These are phyloP conservation scores for Aeschynomene evenia DNA, from an alignment of 306 rosid genomes.

Conservation along the genomic window DNA sequence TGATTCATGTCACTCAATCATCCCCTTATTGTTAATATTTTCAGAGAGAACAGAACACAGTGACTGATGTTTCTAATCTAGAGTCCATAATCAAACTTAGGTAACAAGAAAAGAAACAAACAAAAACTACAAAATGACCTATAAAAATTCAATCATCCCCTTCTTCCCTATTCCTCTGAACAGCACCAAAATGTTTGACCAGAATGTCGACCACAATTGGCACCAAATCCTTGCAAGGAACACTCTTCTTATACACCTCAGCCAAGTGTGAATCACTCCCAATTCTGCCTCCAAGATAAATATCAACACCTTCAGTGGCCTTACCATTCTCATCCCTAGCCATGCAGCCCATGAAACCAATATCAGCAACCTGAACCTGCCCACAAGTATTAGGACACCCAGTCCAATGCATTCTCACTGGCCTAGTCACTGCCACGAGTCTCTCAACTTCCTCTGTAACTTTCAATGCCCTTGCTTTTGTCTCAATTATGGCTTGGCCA, in stretches of 20 bases:
- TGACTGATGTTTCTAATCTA: background rate
- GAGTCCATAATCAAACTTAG: background rate
- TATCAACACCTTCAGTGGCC: slow-evolving; percentile 75
- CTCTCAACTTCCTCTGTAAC: slow-evolving; percentile 85
- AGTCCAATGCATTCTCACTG: slow-evolving; percentile 97
- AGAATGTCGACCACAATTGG: slow-evolving; percentile 76
- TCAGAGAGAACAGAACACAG: background rate
- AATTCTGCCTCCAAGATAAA: slow-evolving; percentile 85
- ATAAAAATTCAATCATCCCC: slow-evolving; percentile 49
- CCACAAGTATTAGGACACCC: slow-evolving; percentile 93
- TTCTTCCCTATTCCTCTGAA: slow-evolving; percentile 74
- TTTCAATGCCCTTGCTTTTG: slow-evolving; percentile 83
- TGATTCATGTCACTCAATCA: background rate
- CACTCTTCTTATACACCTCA: slow-evolving; percentile 71
- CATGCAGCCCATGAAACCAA: slow-evolving; percentile 98
- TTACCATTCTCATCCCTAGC: slow-evolving; percentile 87
- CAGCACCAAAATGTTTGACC: slow-evolving; percentile 76
- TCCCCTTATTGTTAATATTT: background rate
- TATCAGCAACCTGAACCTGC: slow-evolving; percentile 96
- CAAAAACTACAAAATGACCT: background rate
- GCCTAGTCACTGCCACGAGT: slow-evolving; percentile 58
- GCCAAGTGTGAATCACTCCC: slow-evolving; percentile 96
- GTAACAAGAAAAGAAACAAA: background rate
- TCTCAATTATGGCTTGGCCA: slow-evolving; percentile 94
- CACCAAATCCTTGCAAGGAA: slow-evolving; percentile 91